Conservation (phyloP, 805 yeast species). For the Isabelozyma heimii region DNA sequence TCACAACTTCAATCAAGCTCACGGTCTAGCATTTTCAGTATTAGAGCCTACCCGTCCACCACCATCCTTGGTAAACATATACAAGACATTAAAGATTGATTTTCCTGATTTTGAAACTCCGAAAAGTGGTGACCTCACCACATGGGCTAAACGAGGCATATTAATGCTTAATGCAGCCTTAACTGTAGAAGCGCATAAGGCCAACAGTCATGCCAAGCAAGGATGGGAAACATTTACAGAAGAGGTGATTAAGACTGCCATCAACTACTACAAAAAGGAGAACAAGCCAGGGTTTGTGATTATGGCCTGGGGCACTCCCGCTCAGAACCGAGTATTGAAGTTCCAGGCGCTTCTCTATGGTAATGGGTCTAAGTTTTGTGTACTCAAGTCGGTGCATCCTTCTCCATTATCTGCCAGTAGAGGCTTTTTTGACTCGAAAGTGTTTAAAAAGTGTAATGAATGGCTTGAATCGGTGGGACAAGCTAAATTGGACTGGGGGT, state of each 20-base stretch:
- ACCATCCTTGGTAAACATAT: conserved; percentile 86
- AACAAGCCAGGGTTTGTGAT: conserved; percentile 56
- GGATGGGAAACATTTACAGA: conserved; percentile 96
- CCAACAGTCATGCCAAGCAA: conserved; percentile 83
- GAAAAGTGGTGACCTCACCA: conserved; percentile 64
- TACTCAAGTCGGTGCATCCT: conserved; percentile 84
- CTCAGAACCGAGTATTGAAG: conserved; percentile 55
- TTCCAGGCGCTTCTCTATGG: conserved; percentile 19
- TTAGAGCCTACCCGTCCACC: conserved; percentile 74
- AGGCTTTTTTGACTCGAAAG: conserved; percentile 75
- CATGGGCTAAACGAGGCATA: conserved; percentile 89
- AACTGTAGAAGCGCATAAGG: conserved; percentile 90
- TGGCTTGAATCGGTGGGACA: conserved; percentile 57
- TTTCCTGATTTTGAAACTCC: conserved; percentile 72
- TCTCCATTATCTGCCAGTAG: conserved; percentile 89
- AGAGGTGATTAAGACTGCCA: conserved; percentile 54
- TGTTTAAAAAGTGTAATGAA: conserved; percentile 71
- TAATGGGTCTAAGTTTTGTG: conserved; percentile 36
- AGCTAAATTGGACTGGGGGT: conserved; percentile 65
- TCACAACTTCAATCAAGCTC: conserved; percentile 91
- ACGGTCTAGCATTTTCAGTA: conserved; percentile 93
- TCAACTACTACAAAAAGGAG: conserved; percentile 44
- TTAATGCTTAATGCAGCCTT: conserved; percentile 81
- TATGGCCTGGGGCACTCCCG: conserved; percentile 82
- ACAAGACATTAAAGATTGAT: conserved; percentile 62